Percentiles rank a stretch among this genome's conserved stretches.
phyloP scores from a whole-genome alignment of 179 eudicot species.

The Silene noctiflora region DNA sequence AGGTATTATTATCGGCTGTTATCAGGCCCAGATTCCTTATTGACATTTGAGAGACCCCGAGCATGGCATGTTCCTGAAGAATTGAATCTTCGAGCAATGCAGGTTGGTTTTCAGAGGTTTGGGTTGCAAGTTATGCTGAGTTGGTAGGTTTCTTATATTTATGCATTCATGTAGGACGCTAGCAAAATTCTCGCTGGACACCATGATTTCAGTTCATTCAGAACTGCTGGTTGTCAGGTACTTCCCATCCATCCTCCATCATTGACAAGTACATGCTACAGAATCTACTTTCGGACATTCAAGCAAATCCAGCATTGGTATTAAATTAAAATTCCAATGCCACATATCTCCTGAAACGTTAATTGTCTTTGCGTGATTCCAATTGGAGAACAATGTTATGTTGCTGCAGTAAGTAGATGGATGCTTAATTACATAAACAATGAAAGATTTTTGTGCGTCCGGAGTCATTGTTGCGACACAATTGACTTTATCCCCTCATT shows the following conservation, averaged over 20 bases:
- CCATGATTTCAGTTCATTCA: conserved; percentile 94
- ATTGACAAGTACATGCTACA: too few relatives aligned
- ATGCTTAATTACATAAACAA: too few relatives aligned
- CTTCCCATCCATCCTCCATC: background rate
- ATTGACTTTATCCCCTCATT: too few relatives aligned
- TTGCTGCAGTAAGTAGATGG: too few relatives aligned
- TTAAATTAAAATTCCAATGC: too few relatives aligned
- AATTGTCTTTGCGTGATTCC: too few relatives aligned
- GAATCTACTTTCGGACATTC: too few relatives aligned
- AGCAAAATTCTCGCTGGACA: conserved; percentile 74
- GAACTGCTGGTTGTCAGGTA: conserved; percentile 96
- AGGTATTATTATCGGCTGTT: conserved; percentile 92
- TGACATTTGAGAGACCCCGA: conserved; percentile 73
- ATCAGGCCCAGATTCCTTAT: conserved; percentile 67
- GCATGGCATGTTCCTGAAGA: conserved; percentile 95
- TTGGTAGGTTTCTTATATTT: background rate
- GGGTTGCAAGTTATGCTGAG: background rate
- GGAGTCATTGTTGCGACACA: too few relatives aligned
- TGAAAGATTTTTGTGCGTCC: too few relatives aligned
- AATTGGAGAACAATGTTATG: too few relatives aligned
- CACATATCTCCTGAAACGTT: too few relatives aligned
- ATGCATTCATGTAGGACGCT: conserved; percentile 51
- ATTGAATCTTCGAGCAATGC: conserved; percentile 77
- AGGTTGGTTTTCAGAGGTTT: conserved; percentile 39
- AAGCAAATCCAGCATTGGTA: too few relatives aligned